Evolutionary conservation across 2,329 filamentous ascomycete species (phyloP), one percentile per base, ranked within the genome.

Genomic region (Penicillium psychrosexuale): DNA sequence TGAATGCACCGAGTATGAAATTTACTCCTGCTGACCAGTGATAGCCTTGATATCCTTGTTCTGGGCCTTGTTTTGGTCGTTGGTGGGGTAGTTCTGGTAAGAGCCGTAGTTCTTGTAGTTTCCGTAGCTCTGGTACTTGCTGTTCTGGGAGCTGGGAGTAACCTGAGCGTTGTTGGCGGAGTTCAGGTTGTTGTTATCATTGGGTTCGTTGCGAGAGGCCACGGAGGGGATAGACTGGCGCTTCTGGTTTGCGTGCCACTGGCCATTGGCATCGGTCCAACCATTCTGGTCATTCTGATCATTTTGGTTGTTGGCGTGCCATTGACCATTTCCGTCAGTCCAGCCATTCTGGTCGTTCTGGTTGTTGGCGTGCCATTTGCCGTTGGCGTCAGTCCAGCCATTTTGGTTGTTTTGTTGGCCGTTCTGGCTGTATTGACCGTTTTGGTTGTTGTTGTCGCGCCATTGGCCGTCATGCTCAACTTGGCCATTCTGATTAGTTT

Each of bases 251-350:
- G 28, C 22, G 30, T 24, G 58, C 58, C 58, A 61, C 17, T 55
- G 53, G 3, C 58, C 58, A 8, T 61, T 61, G 27, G 33, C 33
- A 15, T 60, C 58, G 5, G 47, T 55, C 57, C 57, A 60, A 1
- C 56, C 53, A 19, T 48, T 48, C 22, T 59, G 53, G 47, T 59
- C 22, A 24, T 24, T 24, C 12, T 39, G 38, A 8, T 1, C 12
- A 4, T 31, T 42, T 4, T 47, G n/a, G 9, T 33, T 31, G 40
- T 56, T 60, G 1, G 51, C 27, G 36, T 60, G 59, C 60, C 60
- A 62, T 13, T 58, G 53, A 5, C 60, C 56, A 30, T 47, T 46
- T 15, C 55, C 15, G 24, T 17, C n/a, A 24, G 57, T 60, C 60
- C 60, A 61, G 7, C 60, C 56, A 30, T 47, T 46, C 17, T 56